phyloP scores from a whole-genome alignment of 192 early-diverging fungal genomes.

The Funneliformis mosseae region DNA sequence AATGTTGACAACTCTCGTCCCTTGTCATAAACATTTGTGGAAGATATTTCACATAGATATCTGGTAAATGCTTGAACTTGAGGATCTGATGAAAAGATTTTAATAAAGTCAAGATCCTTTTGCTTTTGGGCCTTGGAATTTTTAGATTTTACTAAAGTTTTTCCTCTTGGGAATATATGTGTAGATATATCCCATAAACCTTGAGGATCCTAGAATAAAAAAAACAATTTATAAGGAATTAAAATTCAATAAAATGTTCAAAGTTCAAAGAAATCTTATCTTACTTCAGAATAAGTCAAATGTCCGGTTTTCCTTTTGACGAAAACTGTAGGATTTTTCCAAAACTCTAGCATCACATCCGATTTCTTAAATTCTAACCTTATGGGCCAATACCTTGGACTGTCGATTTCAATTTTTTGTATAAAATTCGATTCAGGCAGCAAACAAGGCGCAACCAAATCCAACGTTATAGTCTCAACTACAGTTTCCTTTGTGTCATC shows the following conservation, averaged over 20 bases:
- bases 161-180: slow-evolving; percentile 12
- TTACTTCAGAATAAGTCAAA: slow-evolving; percentile 47
- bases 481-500: slow-evolving; percentile 4
- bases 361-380: slow-evolving; percentile 45
- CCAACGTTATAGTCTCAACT: slow-evolving; percentile 10
- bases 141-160: neutral
- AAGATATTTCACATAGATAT: slow-evolving; percentile 38
- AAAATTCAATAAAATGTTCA: neutral
- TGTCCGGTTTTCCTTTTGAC: slow-evolving; percentile 53
- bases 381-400: slow-evolving; percentile 61
- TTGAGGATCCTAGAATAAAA: slow-evolving; percentile 21
- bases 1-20: slow-evolving; percentile 42
- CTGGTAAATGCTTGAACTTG: slow-evolving; percentile 46
- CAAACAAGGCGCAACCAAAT: slow-evolving; percentile 60
- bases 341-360: slow-evolving; percentile 37
- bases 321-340: slow-evolving; percentile 42
- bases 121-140: neutral
- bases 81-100: slow-evolving; percentile 38
- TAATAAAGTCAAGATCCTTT: slow-evolving; percentile 24
- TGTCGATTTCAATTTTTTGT: slow-evolving; percentile 52
- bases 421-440: slow-evolving; percentile 59
- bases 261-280: neutral
- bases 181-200: slow-evolving; percentile 21
- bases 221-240: neutral
- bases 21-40: slow-evolving; percentile 36